A percentile compares a stretch with the other conserved stretches of the same genome.
These are phyloP conservation scores for Trichocomaceae sp. DNA, from an alignment of 2,329 filamentous ascomycete species.

Conservation along the genomic window DNA sequence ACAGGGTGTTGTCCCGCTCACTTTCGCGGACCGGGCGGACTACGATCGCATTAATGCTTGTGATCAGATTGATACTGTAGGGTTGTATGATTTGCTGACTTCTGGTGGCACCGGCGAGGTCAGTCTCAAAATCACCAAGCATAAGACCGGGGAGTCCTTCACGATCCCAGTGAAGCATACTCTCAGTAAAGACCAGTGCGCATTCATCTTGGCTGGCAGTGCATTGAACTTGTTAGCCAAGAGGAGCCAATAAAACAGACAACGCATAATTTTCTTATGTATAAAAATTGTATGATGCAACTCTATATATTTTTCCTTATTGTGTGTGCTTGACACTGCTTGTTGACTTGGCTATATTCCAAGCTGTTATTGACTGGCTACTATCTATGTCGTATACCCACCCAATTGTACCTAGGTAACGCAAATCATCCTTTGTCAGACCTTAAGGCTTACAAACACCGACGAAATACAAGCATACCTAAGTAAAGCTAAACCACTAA, in stretches of 20 bases:
- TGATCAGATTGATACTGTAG: slow-evolving; percentile 75
- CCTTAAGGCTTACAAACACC: no score
- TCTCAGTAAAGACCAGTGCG: slow-evolving; percentile 81
- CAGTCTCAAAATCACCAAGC: slow-evolving; percentile 58
- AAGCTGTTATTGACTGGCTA: background rate
- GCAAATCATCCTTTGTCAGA: no score
- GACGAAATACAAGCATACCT: no score
- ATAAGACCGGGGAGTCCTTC: slow-evolving; percentile 56
- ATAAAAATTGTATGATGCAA: background rate
- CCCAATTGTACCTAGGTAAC: background rate
- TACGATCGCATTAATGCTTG: slow-evolving; percentile 78
- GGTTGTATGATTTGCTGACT: slow-evolving; percentile 72
- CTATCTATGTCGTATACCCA: background rate
- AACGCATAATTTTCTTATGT: background rate
- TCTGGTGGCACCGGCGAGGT: slow-evolving; percentile 77
- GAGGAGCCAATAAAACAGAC: slow-evolving; percentile 38
- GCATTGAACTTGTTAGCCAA: slow-evolving; percentile 81
- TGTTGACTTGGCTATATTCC: background rate
- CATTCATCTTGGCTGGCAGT: slow-evolving; percentile 87
- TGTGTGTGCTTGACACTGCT: background rate
- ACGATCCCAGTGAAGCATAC: slow-evolving; percentile 77
- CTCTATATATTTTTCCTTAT: background rate
- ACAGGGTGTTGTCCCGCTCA: slow-evolving; percentile 91
- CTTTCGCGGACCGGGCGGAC: slow-evolving; percentile 79
- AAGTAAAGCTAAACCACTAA: no score